These are phyloP conservation scores for Umbilicaria muhlenbergii DNA, from an alignment of 495 filamentous ascomycete genomes.

Conservation along the genomic window DNA sequence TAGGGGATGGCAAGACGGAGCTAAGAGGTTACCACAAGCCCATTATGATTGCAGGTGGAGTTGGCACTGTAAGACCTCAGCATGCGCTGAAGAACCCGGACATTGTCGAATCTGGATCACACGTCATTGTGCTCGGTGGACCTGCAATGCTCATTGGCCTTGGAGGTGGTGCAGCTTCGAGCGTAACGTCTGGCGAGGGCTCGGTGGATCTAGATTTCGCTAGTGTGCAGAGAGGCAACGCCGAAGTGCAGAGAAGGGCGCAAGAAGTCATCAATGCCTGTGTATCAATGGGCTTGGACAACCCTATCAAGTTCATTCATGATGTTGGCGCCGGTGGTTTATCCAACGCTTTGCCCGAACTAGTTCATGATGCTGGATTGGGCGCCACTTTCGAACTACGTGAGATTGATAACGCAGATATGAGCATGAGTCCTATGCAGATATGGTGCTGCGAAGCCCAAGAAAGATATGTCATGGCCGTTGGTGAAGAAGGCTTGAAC, in stretches of 20 bases:
- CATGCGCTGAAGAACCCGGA: slow-evolving; percentile 71
- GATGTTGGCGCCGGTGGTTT: slow-evolving; percentile 92
- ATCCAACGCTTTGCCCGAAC: slow-evolving; percentile 82
- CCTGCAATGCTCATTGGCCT: slow-evolving; percentile 96
- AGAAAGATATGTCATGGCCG: slow-evolving; percentile 79
- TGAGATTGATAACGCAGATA: slow-evolving; percentile 78
- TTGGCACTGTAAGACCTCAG: slow-evolving; percentile 88
- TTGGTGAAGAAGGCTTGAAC: slow-evolving; percentile 64
- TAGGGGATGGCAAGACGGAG: slow-evolving; percentile 47
- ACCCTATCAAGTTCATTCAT: slow-evolving; percentile 90
- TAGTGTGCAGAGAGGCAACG: slow-evolving; percentile 83
- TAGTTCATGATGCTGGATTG: slow-evolving; percentile 79
- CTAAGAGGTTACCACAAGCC: slow-evolving; percentile 92
- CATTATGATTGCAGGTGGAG: slow-evolving; percentile 95
- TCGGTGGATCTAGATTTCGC: slow-evolving; percentile 88
- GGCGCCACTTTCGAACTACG: slow-evolving; percentile 85
- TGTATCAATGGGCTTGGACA: slow-evolving; percentile 62
- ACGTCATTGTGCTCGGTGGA: slow-evolving; percentile 83
- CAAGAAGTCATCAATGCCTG: slow-evolving; percentile 97
- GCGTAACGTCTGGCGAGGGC: slow-evolving; percentile 73
- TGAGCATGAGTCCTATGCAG: slow-evolving; percentile 82
- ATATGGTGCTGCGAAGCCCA: slow-evolving; percentile 98
- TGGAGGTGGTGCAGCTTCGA: slow-evolving; percentile 88
- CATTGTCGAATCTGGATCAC: slow-evolving; percentile 65
- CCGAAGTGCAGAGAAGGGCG: slow-evolving; percentile 85